phyloP scores from a whole-genome alignment of 2,329 filamentous ascomycete genomes.

The Orbilia oligospora region DNA sequence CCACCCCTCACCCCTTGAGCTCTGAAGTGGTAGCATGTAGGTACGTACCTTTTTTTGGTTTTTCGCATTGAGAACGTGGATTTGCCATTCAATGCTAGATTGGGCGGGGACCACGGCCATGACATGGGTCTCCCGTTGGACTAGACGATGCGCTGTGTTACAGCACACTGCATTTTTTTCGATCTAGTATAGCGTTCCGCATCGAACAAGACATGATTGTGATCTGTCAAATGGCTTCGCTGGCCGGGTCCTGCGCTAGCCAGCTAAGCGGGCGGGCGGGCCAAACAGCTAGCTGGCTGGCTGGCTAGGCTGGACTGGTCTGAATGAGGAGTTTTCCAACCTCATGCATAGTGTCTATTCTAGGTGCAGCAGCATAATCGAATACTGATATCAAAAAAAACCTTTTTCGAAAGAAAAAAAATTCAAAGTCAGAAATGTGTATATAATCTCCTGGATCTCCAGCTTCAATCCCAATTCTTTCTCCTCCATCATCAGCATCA shows the following conservation, averaged over 20 bases:
- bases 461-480: slow-evolving; percentile 38
- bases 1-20: slow-evolving; percentile 19
- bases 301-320: slow-evolving; percentile 16
- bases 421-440: slow-evolving; percentile 57
- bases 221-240: slow-evolving; percentile 55
- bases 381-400: slow-evolving; percentile 7
- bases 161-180: slow-evolving; percentile 51
- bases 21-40: slow-evolving; percentile 2
- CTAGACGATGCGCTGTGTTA: slow-evolving; percentile 57
- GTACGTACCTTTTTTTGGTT: not conserved
- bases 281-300: slow-evolving; percentile 23
- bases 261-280: slow-evolving; percentile 34
- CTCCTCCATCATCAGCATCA: slow-evolving; percentile 55
- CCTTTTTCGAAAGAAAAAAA: not conserved
- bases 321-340: slow-evolving; percentile 23
- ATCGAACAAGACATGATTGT: slow-evolving; percentile 56
- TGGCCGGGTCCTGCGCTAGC: slow-evolving; percentile 44
- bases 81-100: slow-evolving; percentile 27
- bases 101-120: slow-evolving; percentile 11
- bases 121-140: slow-evolving; percentile 36
- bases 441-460: slow-evolving; percentile 52
- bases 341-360: not conserved
- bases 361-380: slow-evolving; percentile 6
- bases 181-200: slow-evolving; percentile 34
- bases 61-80: slow-evolving; percentile 36